Evolutionary conservation across 176 grass and related monocot genomes (phyloP).

Genomic region (Oryza australiensis): DNA sequence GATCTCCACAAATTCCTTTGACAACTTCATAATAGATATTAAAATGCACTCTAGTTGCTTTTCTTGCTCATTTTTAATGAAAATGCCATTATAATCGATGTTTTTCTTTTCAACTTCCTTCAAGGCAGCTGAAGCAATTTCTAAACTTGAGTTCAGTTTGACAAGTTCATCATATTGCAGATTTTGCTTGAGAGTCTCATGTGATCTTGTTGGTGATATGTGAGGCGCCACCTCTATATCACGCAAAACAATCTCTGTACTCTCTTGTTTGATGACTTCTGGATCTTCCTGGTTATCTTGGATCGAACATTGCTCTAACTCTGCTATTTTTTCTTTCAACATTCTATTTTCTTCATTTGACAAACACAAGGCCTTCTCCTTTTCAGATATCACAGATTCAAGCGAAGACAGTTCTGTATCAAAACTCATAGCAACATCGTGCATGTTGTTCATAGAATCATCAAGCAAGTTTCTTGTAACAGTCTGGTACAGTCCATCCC

Average conservation of each 20-base stretch:
- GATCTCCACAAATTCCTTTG: conserved; percentile 69
- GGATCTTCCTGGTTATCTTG: conserved; percentile 44
- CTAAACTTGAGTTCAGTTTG: conserved; percentile 45
- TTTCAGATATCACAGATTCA: conserved; percentile 55
- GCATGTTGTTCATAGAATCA: conserved; percentile 58
- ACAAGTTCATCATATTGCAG: conserved; percentile 41
- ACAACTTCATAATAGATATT: conserved; percentile 64
- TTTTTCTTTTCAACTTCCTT: conserved; percentile 41
- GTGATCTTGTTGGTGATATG: conserved; percentile 32
- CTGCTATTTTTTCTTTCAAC: conserved; percentile 57
- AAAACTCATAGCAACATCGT: conserved; percentile 44
- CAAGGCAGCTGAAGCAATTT: conserved; percentile 24
- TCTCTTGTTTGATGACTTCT: conserved; percentile 49
- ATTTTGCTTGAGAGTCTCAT: conserved; percentile 33
- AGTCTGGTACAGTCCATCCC: conserved; percentile 56
- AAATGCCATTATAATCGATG: conserved; percentile 2
- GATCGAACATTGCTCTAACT: conserved; percentile 14
- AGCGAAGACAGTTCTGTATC: conserved; percentile 49
- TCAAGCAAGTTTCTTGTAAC: conserved; percentile 68
- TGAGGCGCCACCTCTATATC: conserved; percentile 48
- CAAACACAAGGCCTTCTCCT: conserved; percentile 53
- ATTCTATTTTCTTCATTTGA: conserved; percentile 60
- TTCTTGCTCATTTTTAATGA: conserved; percentile 65
- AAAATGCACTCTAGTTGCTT: conserved; percentile 65
- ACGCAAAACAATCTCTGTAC: conserved; percentile 46